Evolutionary conservation across 176 grass and related monocot genomes (phyloP).

Genomic region (Oryza glaberrima): DNA sequence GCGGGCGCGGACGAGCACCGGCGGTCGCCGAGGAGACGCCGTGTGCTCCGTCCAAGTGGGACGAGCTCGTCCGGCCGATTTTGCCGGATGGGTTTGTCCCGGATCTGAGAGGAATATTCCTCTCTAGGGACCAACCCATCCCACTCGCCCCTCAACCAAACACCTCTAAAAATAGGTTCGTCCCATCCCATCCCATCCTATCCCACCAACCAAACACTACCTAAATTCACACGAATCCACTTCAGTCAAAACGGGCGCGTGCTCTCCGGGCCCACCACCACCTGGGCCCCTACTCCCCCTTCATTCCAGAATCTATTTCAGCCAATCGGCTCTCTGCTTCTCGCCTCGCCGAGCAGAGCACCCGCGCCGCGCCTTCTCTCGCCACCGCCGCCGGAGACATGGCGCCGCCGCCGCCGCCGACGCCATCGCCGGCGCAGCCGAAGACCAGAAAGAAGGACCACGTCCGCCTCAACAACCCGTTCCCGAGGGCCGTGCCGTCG

Average conservation of each 20-base stretch:
- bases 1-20: too few relatives aligned
- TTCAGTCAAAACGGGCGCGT: slow-evolving; percentile 26
- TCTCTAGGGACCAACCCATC: too few relatives aligned
- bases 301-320: slow-evolving; percentile 74
- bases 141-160: too few relatives aligned
- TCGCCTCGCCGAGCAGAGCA: background rate
- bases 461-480: slow-evolving; percentile 81
- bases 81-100: too few relatives aligned
- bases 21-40: too few relatives aligned
- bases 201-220: too few relatives aligned
- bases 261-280: slow-evolving; percentile 28
- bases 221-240: background rate
- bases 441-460: slow-evolving; percentile 72
- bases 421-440: background rate
- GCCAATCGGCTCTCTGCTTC: slow-evolving; percentile 37
- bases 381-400: slow-evolving; percentile 29
- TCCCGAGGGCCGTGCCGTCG: slow-evolving; percentile 51
- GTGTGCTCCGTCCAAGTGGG: too few relatives aligned
- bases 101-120: too few relatives aligned
- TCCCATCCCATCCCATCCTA: too few relatives aligned
- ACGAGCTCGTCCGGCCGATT: too few relatives aligned
- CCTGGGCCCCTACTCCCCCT: background rate
- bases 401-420: slow-evolving; percentile 32
- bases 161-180: too few relatives aligned
- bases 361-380: background rate